Evolutionary conservation across 768 basidiomycete species (phyloP).

Genomic region (Leccinum sublutescens): DNA sequence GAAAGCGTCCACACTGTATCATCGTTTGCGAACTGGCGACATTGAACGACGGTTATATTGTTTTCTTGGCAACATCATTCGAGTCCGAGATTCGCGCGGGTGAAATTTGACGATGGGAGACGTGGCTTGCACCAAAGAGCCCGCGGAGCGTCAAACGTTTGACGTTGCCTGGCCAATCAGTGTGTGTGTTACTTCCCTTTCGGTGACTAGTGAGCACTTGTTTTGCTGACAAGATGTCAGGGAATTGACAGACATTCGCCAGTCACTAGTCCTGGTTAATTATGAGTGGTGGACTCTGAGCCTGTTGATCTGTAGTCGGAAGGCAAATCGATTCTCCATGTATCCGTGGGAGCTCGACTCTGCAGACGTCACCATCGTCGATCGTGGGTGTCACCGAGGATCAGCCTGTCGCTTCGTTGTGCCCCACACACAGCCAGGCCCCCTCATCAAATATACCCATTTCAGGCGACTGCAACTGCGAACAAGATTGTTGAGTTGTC

Average conservation of each 20-base stretch:
- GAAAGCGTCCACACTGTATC: not conserved
- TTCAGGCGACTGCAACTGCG: not conserved
- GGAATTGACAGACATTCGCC: not conserved
- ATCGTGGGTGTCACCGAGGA: conserved; percentile 2
- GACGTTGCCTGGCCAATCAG: not conserved
- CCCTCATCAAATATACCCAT: not conserved
- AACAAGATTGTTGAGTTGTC: not conserved
- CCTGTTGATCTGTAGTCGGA: not conserved
- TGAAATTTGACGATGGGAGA: not conserved
- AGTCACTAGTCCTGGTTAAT: not conserved
- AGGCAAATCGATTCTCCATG: not conserved
- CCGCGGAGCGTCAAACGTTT: not conserved
- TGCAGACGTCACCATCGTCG: conserved; percentile 4
- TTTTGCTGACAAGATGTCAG: not conserved
- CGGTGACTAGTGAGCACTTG: not conserved
- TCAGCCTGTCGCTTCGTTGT: not conserved
- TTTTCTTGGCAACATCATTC: not conserved
- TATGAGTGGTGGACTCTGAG: not conserved
- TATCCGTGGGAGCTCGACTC: not conserved
- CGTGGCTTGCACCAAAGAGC: not conserved
- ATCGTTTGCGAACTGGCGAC: not conserved
- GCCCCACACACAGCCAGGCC: conserved; percentile 5
- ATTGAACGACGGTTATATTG: not conserved
- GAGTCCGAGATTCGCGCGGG: not conserved
- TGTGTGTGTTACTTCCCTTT: not conserved